Evolutionary conservation across 202 grass and related monocot species (phyloP).

Genomic region (Setaria italica): DNA sequence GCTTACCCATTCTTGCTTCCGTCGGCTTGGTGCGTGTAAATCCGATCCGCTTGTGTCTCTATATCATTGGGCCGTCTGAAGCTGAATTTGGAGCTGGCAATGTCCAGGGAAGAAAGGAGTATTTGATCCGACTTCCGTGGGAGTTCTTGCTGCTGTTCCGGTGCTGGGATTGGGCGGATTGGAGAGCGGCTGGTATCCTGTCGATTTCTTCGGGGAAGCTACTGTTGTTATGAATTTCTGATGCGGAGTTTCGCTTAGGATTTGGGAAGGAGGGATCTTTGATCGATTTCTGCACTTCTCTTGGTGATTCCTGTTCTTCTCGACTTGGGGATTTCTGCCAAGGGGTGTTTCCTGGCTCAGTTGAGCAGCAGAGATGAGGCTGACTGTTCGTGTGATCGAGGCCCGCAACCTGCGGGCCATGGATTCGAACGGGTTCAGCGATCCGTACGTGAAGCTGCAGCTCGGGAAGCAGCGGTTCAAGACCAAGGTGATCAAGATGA

Average conservation of each 20-base stretch:
- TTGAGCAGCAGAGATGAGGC: slow-evolving; percentile 61
- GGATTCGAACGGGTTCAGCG: slow-evolving; percentile 94
- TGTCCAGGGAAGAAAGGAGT: background rate
- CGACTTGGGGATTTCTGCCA: slow-evolving; percentile 30
- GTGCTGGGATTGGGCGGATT: slow-evolving; percentile 37
- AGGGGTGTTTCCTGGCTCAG: background rate
- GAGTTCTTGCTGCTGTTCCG: slow-evolving; percentile 42
- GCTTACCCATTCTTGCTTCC: slow-evolving; percentile 40
- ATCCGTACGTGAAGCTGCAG: slow-evolving; percentile 87
- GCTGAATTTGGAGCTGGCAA: slow-evolving; percentile 20
- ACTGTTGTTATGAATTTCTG: slow-evolving; percentile 33
- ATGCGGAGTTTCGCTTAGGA: slow-evolving; percentile 18
- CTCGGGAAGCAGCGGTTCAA: slow-evolving; percentile 84
- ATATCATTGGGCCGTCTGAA: slow-evolving; percentile 16
- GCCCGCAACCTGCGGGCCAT: slow-evolving; percentile 78
- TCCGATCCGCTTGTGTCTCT: slow-evolving; percentile 36
- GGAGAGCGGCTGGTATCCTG: slow-evolving; percentile 11
- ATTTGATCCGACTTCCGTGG: slow-evolving; percentile 8
- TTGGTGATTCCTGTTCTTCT: slow-evolving; percentile 21
- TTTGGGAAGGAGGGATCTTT: slow-evolving; percentile 18
- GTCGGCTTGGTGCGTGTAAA: slow-evolving; percentile 17
- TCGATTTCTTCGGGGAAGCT: slow-evolving; percentile 15
- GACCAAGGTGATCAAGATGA: slow-evolving; percentile 92
- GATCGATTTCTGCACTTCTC: slow-evolving; percentile 32
- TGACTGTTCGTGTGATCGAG: slow-evolving; percentile 71